These are phyloP conservation scores for Aspergillus indologenus DNA, from an alignment of 495 filamentous ascomycete genomes.

Conservation along the genomic window DNA sequence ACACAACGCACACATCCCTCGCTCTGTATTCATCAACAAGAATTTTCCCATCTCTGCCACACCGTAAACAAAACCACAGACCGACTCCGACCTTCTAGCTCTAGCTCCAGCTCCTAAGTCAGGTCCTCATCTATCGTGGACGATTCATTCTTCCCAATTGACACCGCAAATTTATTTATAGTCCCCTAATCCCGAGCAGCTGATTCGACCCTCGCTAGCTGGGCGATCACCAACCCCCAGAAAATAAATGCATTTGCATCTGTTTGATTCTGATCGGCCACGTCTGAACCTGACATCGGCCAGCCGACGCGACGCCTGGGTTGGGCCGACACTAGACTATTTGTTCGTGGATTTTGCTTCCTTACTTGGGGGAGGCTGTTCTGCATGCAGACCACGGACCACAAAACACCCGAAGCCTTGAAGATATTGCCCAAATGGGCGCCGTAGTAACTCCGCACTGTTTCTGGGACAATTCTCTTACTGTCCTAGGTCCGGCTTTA, in stretches of 20 bases:
- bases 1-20: background rate
- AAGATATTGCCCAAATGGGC: background rate
- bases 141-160: background rate
- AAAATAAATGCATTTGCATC: background rate
- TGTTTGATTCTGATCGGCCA: background rate
- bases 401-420: background rate
- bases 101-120: background rate
- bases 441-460: too few species aligned
- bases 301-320: background rate
- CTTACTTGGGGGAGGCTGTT: background rate
- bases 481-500: too few species aligned
- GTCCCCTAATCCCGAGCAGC: background rate
- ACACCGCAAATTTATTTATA: background rate
- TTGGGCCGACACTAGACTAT: conserved; percentile 2
- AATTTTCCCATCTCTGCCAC: too few species aligned
- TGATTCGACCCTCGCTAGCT: background rate
- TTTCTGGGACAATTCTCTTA: too few species aligned
- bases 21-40: too few species aligned
- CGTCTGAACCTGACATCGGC: conserved; percentile 5
- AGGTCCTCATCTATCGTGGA: background rate
- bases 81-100: too few species aligned
- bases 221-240: background rate
- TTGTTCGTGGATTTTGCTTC: background rate
- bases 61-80: too few species aligned
- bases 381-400: background rate